Conservation (phyloP, 192 early-diverging fungal genomes). For the Radiomyces spectabilis region DNA sequence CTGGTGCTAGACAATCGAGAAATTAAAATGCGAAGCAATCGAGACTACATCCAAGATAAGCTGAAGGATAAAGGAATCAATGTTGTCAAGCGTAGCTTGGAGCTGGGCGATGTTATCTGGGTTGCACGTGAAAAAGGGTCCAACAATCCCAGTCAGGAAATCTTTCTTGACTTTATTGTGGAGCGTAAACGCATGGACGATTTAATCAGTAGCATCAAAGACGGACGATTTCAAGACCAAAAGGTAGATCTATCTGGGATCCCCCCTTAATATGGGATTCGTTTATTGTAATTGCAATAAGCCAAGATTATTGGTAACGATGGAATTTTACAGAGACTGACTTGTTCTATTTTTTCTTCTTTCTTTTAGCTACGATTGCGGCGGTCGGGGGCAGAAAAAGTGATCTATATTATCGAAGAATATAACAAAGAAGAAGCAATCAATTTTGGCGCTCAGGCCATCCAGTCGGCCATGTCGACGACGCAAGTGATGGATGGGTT, state of each 20-base stretch:
- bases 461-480: constrained; percentile 67
- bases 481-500: constrained; percentile 76
- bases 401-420: constrained; percentile 89
- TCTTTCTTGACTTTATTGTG: constrained; percentile 79
- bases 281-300: too few relatives aligned
- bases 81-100: constrained; percentile 53
- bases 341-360: not conserved
- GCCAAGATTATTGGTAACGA: too few relatives aligned
- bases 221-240: constrained; percentile 90
- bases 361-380: constrained; percentile 64
- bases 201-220: constrained; percentile 83
- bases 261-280: too few relatives aligned
- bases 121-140: constrained; percentile 46
- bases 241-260: too few relatives aligned
- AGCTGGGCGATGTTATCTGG: constrained; percentile 89
- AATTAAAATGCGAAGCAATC: constrained; percentile 55
- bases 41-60: constrained; percentile 63
- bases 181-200: constrained; percentile 96
- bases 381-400: constrained; percentile 58
- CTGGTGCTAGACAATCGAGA: constrained; percentile 83
- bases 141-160: constrained; percentile 38
- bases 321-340: too few relatives aligned
- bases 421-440: constrained; percentile 53
- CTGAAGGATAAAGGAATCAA: constrained; percentile 52
- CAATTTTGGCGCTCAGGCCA: constrained; percentile 50